These are phyloP conservation scores for Dichomitus squalens DNA, from an alignment of 1,284 basidiomycete genomes.

Conservation along the genomic window DNA sequence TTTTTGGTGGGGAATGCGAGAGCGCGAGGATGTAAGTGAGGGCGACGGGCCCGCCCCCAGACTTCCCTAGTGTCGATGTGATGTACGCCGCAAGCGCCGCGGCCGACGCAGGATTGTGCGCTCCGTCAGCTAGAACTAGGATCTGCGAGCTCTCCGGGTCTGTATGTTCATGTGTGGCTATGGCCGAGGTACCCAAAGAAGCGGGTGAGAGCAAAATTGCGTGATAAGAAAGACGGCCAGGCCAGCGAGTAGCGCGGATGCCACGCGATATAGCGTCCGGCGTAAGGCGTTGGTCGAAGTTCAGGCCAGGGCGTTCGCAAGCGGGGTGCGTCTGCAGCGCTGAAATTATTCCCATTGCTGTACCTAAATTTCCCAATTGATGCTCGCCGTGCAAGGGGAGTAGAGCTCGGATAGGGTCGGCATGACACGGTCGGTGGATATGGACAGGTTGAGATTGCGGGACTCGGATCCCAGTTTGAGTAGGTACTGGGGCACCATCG, in stretches of 20 bases:
- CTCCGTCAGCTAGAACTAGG: conserved; percentile 85
- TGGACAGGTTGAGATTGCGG: conserved; percentile 47
- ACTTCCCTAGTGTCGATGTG: conserved; percentile 40
- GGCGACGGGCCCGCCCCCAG: conserved; percentile 7
- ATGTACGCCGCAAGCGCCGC: conserved; percentile 74
- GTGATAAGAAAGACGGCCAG: conserved; percentile 82
- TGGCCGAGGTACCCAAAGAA: neutral
- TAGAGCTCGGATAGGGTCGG: conserved; percentile 41
- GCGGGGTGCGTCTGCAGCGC: conserved; percentile 53
- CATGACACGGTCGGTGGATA: conserved; percentile 44
- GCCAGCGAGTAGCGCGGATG: conserved; percentile 69
- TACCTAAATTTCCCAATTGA: conserved; percentile 80
- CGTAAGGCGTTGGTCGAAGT: conserved; percentile 43
- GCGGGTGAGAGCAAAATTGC: conserved; percentile 28
- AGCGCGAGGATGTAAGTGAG: conserved; percentile 77
- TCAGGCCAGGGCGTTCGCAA: conserved; percentile 29
- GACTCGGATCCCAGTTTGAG: conserved; percentile 40
- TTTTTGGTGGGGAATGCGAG: conserved; percentile 83
- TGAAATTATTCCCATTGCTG: conserved; percentile 69
- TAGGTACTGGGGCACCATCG: conserved; percentile 37
- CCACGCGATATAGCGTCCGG: conserved; percentile 56
- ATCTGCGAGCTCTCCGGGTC: conserved; percentile 18
- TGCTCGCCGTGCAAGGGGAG: conserved; percentile 79
- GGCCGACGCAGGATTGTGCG: conserved; percentile 92
- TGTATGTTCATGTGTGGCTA: neutral